Evolutionary conservation across 1,139 yeast genomes (phyloP), one percentile per base, ranked within the genome.

Genomic region (Pneumocystis jirovecii): DNA sequence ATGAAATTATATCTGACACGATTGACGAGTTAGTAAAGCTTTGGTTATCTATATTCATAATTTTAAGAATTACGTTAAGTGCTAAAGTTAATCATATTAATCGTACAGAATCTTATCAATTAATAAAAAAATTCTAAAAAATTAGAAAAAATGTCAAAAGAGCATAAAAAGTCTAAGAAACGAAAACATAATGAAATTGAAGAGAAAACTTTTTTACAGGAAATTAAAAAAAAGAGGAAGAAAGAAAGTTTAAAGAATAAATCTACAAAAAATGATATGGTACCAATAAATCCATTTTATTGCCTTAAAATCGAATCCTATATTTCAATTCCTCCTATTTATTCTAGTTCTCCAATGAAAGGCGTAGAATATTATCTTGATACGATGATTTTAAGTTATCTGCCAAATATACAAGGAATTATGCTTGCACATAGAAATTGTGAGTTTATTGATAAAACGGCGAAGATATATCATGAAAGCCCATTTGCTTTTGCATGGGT

Each of bases 401-500:
- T 83, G 71, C 77, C 83, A 25, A 81, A 84, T 60, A 87, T 86
- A 1, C 82, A 83, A 62, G 98, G 98, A 31, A 91, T 93, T 21
- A 87, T 93, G 12, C 78, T 93, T 67, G 85, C 95, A 3, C 90
- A 90, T 74, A 81, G 82, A 69, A 84, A 88, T 56, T 65, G 68
- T 3, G 29, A 63, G 17, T 57, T 71, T 35, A 64, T 66, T 39
- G 66, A 64, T 21, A 76, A 82, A 31, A 76, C 86, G 62, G 90
- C 93, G 61, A 85, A 83, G 71, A 79, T 93, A 64, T 82, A 87
- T 67, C 83, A 85, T 68, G 91, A 89, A 68, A 85, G 95, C 61
- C 97, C 98, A 37, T 91, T 90, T 74, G 83, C 93, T 57, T 93
- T 87, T 74, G 74, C 87, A 68, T 93, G 97, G 97, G 80, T 89